Evolutionary conservation across 805 yeast species (phyloP), one percentile per base, ranked within the genome.

Genomic region (Kodamaea neixiangensis): DNA sequence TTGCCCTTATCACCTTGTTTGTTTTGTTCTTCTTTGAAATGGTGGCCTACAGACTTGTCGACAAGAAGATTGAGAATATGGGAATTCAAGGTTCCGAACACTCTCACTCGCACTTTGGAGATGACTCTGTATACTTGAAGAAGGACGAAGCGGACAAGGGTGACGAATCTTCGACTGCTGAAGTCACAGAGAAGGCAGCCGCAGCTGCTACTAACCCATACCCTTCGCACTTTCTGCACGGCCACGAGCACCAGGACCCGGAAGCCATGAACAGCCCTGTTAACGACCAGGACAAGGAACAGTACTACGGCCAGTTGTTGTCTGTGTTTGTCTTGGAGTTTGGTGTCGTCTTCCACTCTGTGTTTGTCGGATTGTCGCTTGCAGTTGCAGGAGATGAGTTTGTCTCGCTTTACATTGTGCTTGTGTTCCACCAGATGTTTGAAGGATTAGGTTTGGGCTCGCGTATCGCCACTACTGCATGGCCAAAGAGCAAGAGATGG

Each of bases 401-500:
- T 63, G 79, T 73, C 52, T 79, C 88, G 5, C 71, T 89, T 46
- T 88, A 86, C 66, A 78, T 86, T 54, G 96, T 86, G n/a, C 54
- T 73, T 41, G 80, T 84, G 3, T 83, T 82, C 75, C 91, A 89
- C 65, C 96, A 89, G 68, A 75, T 84, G 74, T 89, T 89, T 62
- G 96, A 89, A 70, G 96, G 96, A 46, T 75, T 89, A 45, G 96
- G 96, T 52, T 73, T 89, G 56, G 96, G 96, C 19, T 79, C 93
- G 7, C 80, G 96, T 66, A 75, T 87, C 34, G 86, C 90, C 1
- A 76, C 75, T 25, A 74, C 81, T 0, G 71, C 75, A 2, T 85
- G 85, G 80, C 86, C 87, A 7, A 46, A 58, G 6, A 52, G 59
- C 18, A 66, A 62, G 58, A 71, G 75, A 55, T 69, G 61, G 56